These are phyloP conservation scores for Kodamaea neixiangensis DNA, from an alignment of 805 yeast species.

Conservation along the genomic window DNA sequence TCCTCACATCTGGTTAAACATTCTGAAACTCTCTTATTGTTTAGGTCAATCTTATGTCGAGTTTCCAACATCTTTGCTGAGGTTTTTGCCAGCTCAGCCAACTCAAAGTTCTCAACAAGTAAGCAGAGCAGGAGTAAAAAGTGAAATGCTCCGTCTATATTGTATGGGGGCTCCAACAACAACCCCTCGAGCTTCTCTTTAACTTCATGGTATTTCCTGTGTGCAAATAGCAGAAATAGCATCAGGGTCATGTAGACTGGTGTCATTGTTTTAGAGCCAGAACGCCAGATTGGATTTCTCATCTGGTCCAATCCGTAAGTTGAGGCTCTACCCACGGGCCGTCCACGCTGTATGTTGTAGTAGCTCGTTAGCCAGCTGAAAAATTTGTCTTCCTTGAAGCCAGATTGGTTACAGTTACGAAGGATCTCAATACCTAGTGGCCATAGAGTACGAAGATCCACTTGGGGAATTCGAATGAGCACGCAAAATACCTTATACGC, in stretches of 20 bases:
- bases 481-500: slow-evolving; percentile 56
- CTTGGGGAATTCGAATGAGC: slow-evolving; percentile 47
- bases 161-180: slow-evolving; percentile 44
- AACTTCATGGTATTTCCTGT: slow-evolving; percentile 36
- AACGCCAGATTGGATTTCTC: slow-evolving; percentile 39
- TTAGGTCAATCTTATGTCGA: slow-evolving; percentile 10
- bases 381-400: slow-evolving; percentile 27
- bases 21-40: not conserved
- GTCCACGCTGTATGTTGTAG: slow-evolving; percentile 17
- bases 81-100: slow-evolving; percentile 8
- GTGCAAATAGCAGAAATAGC: slow-evolving; percentile 44
- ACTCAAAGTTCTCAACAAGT: slow-evolving; percentile 3
- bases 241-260: slow-evolving; percentile 43
- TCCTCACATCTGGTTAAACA: slow-evolving; percentile 21
- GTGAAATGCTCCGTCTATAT: slow-evolving; percentile 40
- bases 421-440: slow-evolving; percentile 62
- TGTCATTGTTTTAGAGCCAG: slow-evolving; percentile 41
- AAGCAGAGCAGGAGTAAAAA: slow-evolving; percentile 36
- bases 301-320: not conserved
- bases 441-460: slow-evolving; percentile 64
- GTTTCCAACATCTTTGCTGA: slow-evolving; percentile 6
- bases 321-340: slow-evolving; percentile 8
- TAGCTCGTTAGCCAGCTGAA: slow-evolving; percentile 39
- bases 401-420: slow-evolving; percentile 8
- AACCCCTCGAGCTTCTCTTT: slow-evolving; percentile 38